These are phyloP conservation scores for Penicillium sp. DNA, from an alignment of 2,329 filamentous ascomycete genomes.

Conservation along the genomic window DNA sequence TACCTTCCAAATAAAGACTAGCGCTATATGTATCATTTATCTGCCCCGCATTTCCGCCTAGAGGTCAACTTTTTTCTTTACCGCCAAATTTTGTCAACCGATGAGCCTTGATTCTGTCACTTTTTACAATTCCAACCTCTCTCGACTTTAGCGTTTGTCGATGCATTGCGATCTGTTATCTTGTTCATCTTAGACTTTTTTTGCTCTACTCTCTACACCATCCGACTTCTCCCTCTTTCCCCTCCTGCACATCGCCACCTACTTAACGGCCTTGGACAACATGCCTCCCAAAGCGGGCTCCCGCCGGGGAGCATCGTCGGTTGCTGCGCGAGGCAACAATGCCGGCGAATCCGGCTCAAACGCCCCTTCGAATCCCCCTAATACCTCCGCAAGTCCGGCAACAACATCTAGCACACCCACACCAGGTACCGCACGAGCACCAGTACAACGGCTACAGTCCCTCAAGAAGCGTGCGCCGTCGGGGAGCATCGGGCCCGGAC, in stretches of 20 bases:
- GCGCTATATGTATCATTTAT: neutral
- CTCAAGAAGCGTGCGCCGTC: slow-evolving; percentile 45
- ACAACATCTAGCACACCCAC: slow-evolving; percentile 16
- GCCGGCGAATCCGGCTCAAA: slow-evolving; percentile 16
- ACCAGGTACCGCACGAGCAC: slow-evolving; percentile 31
- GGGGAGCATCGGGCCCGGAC: slow-evolving; percentile 38
- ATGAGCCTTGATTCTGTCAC: neutral
- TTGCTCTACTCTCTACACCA: neutral
- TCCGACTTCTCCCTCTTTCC: neutral
- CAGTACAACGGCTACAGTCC: slow-evolving; percentile 50
- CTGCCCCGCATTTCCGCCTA: slow-evolving; percentile 22
- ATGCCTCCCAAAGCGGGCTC: slow-evolving; percentile 43
- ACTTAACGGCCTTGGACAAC: neutral
- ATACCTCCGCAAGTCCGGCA: slow-evolving; percentile 23
- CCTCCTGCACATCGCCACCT: neutral
- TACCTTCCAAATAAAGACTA: slow-evolving; percentile 12
- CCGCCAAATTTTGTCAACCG: slow-evolving; percentile 9
- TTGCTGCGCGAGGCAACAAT: slow-evolving; percentile 25
- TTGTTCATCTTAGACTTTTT: neutral
- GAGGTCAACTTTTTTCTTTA: slow-evolving; percentile 22
- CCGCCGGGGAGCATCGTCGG: slow-evolving; percentile 29
- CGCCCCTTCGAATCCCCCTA: neutral
- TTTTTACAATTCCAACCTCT: neutral
- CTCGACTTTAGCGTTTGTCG: too few species aligned
- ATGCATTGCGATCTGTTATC: too few species aligned